These are phyloP conservation scores for Gossypium trilobum DNA, from an alignment of 441 rosid genomes.

Conservation along the genomic window DNA sequence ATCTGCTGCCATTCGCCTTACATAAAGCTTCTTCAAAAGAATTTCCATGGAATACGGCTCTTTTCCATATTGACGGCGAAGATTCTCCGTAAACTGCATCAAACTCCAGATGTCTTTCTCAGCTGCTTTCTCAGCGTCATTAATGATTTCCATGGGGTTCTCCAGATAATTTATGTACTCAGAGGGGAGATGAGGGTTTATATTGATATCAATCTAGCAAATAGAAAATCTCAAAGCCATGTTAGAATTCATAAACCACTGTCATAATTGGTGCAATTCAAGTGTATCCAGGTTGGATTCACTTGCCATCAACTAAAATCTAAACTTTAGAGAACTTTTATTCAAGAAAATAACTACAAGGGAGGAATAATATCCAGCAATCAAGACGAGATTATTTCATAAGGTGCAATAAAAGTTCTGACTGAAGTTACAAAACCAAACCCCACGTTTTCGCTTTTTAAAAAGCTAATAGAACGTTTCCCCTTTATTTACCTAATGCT, in stretches of 20 bases:
- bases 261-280: not conserved
- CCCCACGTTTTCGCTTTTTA: not conserved
- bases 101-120: constrained; percentile 73
- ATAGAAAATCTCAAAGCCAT: constrained; percentile 11
- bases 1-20: constrained; percentile 95
- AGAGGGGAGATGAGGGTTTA: constrained; percentile 72
- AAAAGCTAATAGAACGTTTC: not conserved
- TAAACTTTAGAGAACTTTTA: not conserved
- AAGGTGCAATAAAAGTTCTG: not conserved
- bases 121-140: constrained; percentile 81
- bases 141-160: constrained; percentile 80
- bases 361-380: not conserved
- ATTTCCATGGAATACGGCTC: constrained; percentile 87
- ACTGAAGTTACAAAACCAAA: not conserved
- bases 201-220: constrained; percentile 65
- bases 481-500: constrained; percentile 3
- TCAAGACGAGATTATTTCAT: not conserved
- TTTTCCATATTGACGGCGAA: constrained; percentile 64
- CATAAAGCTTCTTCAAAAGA: constrained; percentile 78
- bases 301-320: not conserved
- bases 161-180: constrained; percentile 86
- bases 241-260: constrained; percentile 2
- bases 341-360: not conserved
- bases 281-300: constrained; percentile 4
- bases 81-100: constrained; percentile 81